phyloP scores from a whole-genome alignment of 2,329 filamentous ascomycete genomes.

The Aureobasidium namibiae region DNA sequence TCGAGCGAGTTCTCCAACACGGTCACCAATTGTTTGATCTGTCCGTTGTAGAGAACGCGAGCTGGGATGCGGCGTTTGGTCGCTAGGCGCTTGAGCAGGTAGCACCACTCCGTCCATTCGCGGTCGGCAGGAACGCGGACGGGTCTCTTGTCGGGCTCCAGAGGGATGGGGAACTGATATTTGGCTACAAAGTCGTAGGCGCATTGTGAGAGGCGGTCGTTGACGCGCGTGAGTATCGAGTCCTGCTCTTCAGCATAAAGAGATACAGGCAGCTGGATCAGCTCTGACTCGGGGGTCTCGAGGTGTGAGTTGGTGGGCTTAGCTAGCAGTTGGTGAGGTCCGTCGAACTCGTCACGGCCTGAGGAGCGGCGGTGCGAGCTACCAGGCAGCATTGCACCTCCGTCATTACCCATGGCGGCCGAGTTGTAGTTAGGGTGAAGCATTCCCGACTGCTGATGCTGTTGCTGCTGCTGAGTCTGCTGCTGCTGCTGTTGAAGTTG shows the following conservation, averaged over 20 bases:
- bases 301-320: slow-evolving; percentile 63
- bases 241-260: slow-evolving; percentile 79
- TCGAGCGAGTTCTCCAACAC: slow-evolving; percentile 82
- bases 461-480: not conserved
- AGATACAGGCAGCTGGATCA: slow-evolving; percentile 75
- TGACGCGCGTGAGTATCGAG: slow-evolving; percentile 68
- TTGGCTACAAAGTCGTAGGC: slow-evolving; percentile 87
- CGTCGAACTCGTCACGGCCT: slow-evolving; percentile 84
- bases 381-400: slow-evolving; percentile 7
- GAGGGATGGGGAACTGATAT: slow-evolving; percentile 81
- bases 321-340: slow-evolving; percentile 73
- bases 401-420: not conserved
- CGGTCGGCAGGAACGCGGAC: slow-evolving; percentile 66
- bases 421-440: slow-evolving; percentile 8
- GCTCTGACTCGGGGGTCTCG: slow-evolving; percentile 68
- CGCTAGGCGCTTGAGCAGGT: slow-evolving; percentile 73
- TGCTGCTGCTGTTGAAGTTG: slow-evolving; percentile 5
- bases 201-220: slow-evolving; percentile 75
- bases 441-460: slow-evolving; percentile 2
- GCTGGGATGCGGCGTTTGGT: slow-evolving; percentile 81
- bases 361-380: slow-evolving; percentile 58
- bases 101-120: slow-evolving; percentile 90
- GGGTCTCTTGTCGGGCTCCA: slow-evolving; percentile 73
- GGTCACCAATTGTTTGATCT: slow-evolving; percentile 86
- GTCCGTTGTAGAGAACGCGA: slow-evolving; percentile 71